Conservation (phyloP, 2,329 filamentous ascomycete genomes). For the Colletotrichum cordylinicola region DNA sequence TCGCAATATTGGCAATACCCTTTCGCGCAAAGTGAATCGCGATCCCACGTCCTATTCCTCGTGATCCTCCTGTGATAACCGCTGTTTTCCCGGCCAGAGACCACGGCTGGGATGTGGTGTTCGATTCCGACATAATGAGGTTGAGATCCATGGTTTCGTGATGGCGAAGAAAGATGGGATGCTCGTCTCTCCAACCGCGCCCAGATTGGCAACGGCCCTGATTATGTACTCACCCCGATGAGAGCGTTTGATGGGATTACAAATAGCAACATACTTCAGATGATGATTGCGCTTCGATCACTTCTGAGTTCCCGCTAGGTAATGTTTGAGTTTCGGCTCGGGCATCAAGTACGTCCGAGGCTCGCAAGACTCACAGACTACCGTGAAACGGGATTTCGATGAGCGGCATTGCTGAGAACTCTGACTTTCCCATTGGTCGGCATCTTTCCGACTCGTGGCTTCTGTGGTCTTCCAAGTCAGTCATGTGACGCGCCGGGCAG, state of each 20-base stretch:
- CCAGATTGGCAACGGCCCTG: not conserved
- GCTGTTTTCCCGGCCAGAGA: slow-evolving; percentile 2
- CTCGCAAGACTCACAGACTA: not conserved
- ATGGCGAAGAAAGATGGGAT: not conserved
- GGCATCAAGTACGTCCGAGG: not conserved
- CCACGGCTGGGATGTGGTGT: not conserved
- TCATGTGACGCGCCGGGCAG: not conserved
- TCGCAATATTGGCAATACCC: not conserved
- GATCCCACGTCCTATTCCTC: not conserved
- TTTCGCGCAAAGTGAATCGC: not conserved
- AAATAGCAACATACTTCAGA: not conserved
- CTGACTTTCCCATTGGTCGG: not conserved
- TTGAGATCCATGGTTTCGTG: not conserved
- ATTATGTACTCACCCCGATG: not conserved
- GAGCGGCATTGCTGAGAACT: not conserved
- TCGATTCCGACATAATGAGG: not conserved
- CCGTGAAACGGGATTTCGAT: not conserved
- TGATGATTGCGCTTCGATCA: not conserved
- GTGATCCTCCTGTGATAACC: not conserved
- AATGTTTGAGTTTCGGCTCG: not conserved
- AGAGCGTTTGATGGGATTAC: not conserved
- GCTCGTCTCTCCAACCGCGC: not conserved
- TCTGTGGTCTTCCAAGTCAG: not conserved
- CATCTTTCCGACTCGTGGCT: not conserved
- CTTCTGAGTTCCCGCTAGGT: not conserved